Conservation (phyloP, 2,329 filamentous ascomycete genomes). For the Blastomyces percursus region DNA sequence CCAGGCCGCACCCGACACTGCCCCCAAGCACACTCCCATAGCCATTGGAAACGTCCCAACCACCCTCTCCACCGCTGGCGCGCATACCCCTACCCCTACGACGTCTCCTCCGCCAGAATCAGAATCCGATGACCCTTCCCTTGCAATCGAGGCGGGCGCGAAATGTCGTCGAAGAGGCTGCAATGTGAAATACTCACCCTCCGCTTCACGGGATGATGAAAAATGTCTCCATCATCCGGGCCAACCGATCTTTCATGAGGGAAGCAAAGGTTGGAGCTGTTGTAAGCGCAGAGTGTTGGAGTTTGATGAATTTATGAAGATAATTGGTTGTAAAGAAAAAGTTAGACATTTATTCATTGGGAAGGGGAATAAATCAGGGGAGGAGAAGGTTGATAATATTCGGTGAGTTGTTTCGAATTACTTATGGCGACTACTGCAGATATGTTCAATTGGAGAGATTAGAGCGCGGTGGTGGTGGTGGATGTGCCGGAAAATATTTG, state of each 20-base stretch:
- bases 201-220: slow-evolving; percentile 54
- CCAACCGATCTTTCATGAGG: slow-evolving; percentile 88
- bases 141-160: slow-evolving; percentile 61
- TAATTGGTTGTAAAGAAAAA: slow-evolving; percentile 80
- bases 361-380: slow-evolving; percentile 53
- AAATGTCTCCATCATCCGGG: slow-evolving; percentile 83
- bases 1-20: slow-evolving; percentile 9
- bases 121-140: slow-evolving; percentile 71
- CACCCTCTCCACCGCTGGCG: slow-evolving; percentile 22
- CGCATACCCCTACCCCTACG: slow-evolving; percentile 22
- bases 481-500: neutral
- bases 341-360: slow-evolving; percentile 73
- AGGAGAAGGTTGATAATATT: slow-evolving; percentile 69
- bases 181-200: slow-evolving; percentile 51
- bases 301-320: slow-evolving; percentile 96
- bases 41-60: slow-evolving; percentile 16
- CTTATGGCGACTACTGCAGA: neutral
- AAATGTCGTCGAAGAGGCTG: slow-evolving; percentile 72
- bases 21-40: slow-evolving; percentile 15
- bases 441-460: slow-evolving; percentile 6
- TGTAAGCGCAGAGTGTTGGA: slow-evolving; percentile 92
- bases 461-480: neutral
- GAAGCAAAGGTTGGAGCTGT: slow-evolving; percentile 94
- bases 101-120: slow-evolving; percentile 56
- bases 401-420: slow-evolving; percentile 43